Base-by-base conservation (phyloP, 1,284 basidiomycete genomes). In the Tremellales sp. region DNA sequence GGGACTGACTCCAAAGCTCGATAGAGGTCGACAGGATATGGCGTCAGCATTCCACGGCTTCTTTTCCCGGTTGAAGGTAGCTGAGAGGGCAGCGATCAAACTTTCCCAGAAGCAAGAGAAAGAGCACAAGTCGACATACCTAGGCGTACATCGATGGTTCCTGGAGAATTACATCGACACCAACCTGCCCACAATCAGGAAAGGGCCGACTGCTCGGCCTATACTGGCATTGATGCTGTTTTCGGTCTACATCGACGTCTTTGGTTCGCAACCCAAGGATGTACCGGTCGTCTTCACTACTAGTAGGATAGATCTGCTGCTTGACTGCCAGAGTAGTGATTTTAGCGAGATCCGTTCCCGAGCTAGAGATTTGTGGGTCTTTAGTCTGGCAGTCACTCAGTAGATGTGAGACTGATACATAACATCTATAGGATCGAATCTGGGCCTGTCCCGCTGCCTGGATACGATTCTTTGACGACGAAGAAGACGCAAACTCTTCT, bases 271-370 rank as follows among this genome's bases (percentile, higher is more conserved):
- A 0, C 39, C 53, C 1, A 53, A 57, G 21, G 12, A 12, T 9
- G 19, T 29, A 2, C 25, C 35, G 25, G 28, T 9, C 10, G 53
- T 69, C 3, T 70, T 54, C 52, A 67, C 67, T 1, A 41, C 53
- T n/a, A 50, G 56, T 6, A 53, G 61, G 7, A 59, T 71, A 26
- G 53, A 60, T 6, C 45, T 53, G 22, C 51, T 73, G n/a, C 40
- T 71, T 8, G 59, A 56, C 0, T 73, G 71, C 50, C 66, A 71
- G 37, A 57, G 57, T 13, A 66, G 65, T 52, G 65, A 72, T 35
- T 73, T 67, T 48, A 56, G 66, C 2, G 71, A 73, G 40, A 58
- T 68, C 5, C 46, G 71, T 6, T 27, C 31, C 4, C 47, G 58
- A 26, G 61, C 71, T 3, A 48, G 63, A 28, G 45, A 54, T 8